Evolutionary conservation across 306 rosid genomes (phyloP), one percentile per base, ranked within the genome.

Genomic region (Vachellia pachyceras): DNA sequence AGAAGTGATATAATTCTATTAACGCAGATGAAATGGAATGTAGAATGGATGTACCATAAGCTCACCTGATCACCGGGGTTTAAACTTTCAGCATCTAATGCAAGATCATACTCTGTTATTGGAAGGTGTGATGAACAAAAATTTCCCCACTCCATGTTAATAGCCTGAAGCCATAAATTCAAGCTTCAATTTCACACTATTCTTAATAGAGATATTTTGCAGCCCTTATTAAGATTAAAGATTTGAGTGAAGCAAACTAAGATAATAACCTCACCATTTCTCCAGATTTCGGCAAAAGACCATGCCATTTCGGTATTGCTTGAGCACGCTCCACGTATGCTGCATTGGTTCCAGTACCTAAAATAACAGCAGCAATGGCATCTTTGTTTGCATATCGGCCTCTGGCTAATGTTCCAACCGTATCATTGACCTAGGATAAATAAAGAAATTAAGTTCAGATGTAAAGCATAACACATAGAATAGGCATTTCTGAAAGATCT

Each of bases 141-240:
- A 81, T 86, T 91, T 79, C 95, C 95, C 95, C 95, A 91, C 81
- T 91, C 95, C 95, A 91, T 91, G 85, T 91, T 91, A 72, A 91
- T 89, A 45, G 85, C 95, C 95, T 91, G 76, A 69, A 73, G 29
- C 23, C n/a, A 65, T 18, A 47, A n/a, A 67, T 49, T 33, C 18
- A 50, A 14, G 64, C 37, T n/a, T 65, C 52, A 65, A 29, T 50
- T 23, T 20, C 29, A 46, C 6, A 44, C 1, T 14, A 58, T 22
- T 75, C 13, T 57, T 41, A 76, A 45, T 18, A 63, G n/a, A 15
- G n/a, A 15, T 29, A 33, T 17, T 40, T 42, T 61, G 80, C 36
- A 63, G 72, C 60, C 58, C 35, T 17, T 20, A 10, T 41, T 41
- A 15, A 25, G 42, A 75, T 33, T 25, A 52, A 20, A 50, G 42